Conservation (phyloP, 345 rosid species). For the Mallotus nudiflorus region DNA sequence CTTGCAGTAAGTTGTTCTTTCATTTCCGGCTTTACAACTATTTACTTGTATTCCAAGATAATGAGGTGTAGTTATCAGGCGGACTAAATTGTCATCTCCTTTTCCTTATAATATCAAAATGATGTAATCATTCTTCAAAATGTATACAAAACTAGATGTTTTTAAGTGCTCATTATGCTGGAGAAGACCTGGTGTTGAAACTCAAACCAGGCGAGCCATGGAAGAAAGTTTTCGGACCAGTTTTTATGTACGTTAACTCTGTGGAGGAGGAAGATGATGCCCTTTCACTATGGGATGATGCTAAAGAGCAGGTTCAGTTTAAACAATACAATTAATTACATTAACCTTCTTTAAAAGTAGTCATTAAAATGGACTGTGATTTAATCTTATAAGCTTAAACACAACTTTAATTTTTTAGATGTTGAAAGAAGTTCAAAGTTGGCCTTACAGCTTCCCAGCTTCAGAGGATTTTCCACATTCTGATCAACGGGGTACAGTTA, state of each 20-base stretch:
- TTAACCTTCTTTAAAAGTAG: neutral
- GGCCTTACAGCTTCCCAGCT: slow-evolving; percentile 93
- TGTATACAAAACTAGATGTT: slow-evolving; percentile 53
- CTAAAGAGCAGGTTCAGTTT: slow-evolving; percentile 62
- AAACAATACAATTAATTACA: no score
- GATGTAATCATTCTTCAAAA: neutral
- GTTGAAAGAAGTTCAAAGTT: slow-evolving; percentile 64
- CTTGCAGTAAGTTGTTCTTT: slow-evolving; percentile 59
- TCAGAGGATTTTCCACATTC: slow-evolving; percentile 73
- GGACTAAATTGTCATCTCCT: neutral
- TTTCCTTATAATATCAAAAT: neutral
- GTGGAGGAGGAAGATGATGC: slow-evolving; percentile 53
- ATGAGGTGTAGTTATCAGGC: no score
- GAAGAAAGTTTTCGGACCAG: slow-evolving; percentile 96
- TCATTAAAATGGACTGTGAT: no score
- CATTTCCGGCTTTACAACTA: neutral
- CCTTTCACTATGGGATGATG: slow-evolving; percentile 86
- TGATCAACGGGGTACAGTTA: slow-evolving; percentile 67
- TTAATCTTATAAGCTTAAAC: neutral
- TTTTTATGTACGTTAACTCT: slow-evolving; percentile 78
- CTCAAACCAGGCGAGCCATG: slow-evolving; percentile 61
- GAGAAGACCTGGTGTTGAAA: slow-evolving; percentile 72
- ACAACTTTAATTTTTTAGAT: slow-evolving; percentile 44
- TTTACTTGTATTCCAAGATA: neutral
- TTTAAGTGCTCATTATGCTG: slow-evolving; percentile 78